Conservation (phyloP, 1,284 basidiomycete genomes). For the Hortiboletus rubellus region DNA sequence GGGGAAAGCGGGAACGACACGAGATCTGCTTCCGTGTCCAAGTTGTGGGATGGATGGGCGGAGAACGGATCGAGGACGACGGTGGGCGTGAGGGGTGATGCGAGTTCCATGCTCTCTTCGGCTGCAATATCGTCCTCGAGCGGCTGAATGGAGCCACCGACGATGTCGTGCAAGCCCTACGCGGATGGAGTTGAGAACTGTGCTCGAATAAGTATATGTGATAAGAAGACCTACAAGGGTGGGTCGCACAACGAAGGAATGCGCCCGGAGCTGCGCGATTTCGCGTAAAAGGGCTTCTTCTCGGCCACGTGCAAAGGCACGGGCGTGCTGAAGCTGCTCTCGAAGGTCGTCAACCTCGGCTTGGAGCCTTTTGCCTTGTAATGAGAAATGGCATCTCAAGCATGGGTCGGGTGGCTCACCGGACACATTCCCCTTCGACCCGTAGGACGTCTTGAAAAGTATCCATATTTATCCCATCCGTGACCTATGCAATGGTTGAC, state of each 20-base stretch:
- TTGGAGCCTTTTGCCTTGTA: conserved; percentile 19
- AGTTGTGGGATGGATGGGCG: neutral
- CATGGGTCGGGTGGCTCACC: conserved; percentile 20
- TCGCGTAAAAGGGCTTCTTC: conserved; percentile 28
- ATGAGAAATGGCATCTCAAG: neutral
- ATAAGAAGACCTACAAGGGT: conserved; percentile 12
- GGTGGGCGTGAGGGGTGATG: conserved; percentile 52
- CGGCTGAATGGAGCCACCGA: conserved; percentile 2
- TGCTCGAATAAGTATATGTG: neutral
- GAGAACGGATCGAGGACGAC: conserved; percentile 7
- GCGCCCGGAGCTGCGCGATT: conserved; percentile 21
- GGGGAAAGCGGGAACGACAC: conserved; percentile 31
- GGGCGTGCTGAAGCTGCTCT: conserved; percentile 25
- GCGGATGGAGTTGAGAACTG: neutral
- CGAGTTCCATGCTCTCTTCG: conserved; percentile 58
- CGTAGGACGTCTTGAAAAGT: conserved; percentile 24
- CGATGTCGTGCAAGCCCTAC: conserved; percentile 19
- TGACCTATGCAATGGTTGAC: conserved; percentile 9
- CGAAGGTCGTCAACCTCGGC: conserved; percentile 27
- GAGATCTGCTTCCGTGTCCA: conserved; percentile 16
- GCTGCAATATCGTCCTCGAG: conserved; percentile 35
- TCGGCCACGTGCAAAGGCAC: conserved; percentile 14
- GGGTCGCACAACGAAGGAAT: neutral
- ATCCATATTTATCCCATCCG: conserved; percentile 18
- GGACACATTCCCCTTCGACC: conserved; percentile 39